Conservation (phyloP, 73 alveolate species). For the Stentor roeselii region DNA sequence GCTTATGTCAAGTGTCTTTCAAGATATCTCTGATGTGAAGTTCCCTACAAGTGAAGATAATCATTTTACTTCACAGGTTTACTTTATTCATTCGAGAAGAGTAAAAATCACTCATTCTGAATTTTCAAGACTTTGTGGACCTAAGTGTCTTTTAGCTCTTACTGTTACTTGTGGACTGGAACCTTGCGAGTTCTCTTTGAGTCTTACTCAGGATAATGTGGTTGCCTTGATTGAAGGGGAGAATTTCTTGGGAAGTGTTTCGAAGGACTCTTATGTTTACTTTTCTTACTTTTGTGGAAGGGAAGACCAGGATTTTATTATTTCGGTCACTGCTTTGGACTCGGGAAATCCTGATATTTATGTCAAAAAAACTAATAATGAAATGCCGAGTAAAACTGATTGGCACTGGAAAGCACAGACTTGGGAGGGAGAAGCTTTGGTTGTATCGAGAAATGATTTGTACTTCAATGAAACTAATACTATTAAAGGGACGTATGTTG, state of each 20-base stretch:
- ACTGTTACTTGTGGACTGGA: not conserved
- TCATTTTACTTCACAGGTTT: not conserved
- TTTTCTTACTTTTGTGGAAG: not conserved
- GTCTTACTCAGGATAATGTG: not conserved
- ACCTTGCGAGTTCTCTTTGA: not conserved
- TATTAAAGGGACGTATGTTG: conserved; percentile 1
- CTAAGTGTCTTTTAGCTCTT: not conserved
- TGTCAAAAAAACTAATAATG: not conserved
- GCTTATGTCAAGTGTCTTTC: not conserved
- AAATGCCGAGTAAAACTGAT: not conserved
- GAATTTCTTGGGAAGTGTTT: not conserved
- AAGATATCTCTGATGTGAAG: not conserved
- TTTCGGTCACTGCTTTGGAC: not conserved
- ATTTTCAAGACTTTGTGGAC: not conserved
- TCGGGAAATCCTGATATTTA: not conserved
- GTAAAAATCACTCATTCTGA: not conserved
- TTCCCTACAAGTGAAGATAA: not conserved
- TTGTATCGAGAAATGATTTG: not conserved
- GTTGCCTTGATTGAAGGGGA: not conserved
- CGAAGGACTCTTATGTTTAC: not conserved
- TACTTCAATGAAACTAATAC: not conserved
- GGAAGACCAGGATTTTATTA: not conserved
- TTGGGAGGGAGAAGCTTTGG: not conserved
- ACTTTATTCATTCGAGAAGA: not conserved
- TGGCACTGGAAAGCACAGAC: not conserved